phyloP scores from a whole-genome alignment of 2,329 filamentous ascomycete genomes.

The Penicillium vulpinum region DNA sequence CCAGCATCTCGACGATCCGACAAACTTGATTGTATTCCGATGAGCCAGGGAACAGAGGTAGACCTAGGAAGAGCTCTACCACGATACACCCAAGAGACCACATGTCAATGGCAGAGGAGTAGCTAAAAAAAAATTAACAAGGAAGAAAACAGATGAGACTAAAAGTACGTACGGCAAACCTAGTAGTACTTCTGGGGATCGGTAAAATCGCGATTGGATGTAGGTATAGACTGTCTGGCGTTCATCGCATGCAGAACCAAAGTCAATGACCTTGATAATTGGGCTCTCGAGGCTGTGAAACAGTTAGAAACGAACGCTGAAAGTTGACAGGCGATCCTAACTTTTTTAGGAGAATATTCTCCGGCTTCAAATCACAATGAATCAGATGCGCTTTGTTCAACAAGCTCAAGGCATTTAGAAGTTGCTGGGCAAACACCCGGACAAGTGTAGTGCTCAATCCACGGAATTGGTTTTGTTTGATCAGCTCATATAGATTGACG shows the following conservation, averaged over 20 bases:
- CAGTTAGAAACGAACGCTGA: background rate
- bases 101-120: constrained; percentile 99
- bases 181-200: constrained; percentile 93
- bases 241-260: constrained; percentile 96
- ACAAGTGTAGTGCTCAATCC: constrained; percentile 95
- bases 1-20: constrained; percentile 96
- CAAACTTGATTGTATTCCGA: constrained; percentile 99
- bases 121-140: constrained; percentile 48
- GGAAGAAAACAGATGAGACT: background rate
- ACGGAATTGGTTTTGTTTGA: constrained; percentile 99
- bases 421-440: constrained; percentile 93
- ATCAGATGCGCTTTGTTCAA: constrained; percentile 96
- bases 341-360: constrained; percentile 98
- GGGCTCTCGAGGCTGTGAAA: constrained; percentile 78
- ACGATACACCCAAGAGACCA: constrained; percentile 99
- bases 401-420: constrained; percentile 86
- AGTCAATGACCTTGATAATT: constrained; percentile 99
- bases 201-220: constrained; percentile 97
- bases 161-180: constrained; percentile 68
- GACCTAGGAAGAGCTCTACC: constrained; percentile 90
- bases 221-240: constrained; percentile 98
- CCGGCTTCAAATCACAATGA: constrained; percentile 96
- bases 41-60: constrained; percentile 92
- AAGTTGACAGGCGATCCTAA: constrained; percentile 36
- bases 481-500: constrained; percentile 96